Percentiles rank a stretch among this genome's conserved stretches.
phyloP scores from a whole-genome alignment of 2,329 filamentous ascomycete genomes.

The Ceratocystis diversiconidia region DNA sequence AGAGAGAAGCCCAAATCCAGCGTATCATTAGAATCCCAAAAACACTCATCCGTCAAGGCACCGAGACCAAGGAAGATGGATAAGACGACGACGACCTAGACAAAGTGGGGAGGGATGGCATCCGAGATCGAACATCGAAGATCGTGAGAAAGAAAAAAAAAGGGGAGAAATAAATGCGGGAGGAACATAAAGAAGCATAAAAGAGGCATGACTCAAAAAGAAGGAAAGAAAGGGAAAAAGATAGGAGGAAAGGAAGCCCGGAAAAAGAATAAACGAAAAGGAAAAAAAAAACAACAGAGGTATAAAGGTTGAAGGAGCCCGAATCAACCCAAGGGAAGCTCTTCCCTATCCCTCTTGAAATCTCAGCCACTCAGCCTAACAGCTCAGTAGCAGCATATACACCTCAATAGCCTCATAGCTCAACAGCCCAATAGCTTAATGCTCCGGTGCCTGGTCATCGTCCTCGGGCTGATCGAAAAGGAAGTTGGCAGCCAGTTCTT shows the following conservation, averaged over 20 bases:
- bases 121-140: neutral
- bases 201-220: neutral
- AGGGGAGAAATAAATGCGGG: no score
- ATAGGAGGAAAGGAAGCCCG: neutral
- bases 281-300: neutral
- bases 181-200: neutral
- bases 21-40: slow-evolving; percentile 1
- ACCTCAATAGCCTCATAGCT: neutral
- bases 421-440: neutral
- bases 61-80: neutral
- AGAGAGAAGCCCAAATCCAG: neutral
- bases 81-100: neutral
- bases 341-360: neutral
- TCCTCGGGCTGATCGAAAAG: slow-evolving; percentile 95
- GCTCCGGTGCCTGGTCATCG: slow-evolving; percentile 38
- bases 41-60: neutral
- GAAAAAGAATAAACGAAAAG: neutral
- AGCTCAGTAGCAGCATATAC: no score
- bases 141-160: neutral
- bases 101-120: neutral
- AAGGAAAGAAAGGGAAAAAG: neutral
- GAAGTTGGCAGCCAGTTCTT: slow-evolving; percentile 95
- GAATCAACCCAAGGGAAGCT: neutral
- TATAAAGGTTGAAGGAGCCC: neutral
- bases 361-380: no score